Conservation (phyloP, 75 land plant species). For the Isoetes taiwanensis region DNA sequence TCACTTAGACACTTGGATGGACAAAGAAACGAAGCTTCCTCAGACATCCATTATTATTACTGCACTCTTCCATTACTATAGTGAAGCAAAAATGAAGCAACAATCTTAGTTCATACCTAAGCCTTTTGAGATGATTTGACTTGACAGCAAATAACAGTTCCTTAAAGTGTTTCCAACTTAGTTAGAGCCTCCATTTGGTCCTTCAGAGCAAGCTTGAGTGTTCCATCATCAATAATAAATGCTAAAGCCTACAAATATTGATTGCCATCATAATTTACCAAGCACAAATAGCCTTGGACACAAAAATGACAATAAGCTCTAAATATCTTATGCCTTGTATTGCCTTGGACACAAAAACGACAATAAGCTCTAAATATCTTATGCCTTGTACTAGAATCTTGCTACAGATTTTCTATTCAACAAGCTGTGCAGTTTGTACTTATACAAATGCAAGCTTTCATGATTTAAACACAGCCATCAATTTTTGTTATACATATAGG, state of each 20-base stretch:
- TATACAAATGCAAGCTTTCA: no score
- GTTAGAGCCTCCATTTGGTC: conserved; percentile 48
- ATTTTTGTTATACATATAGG: no score
- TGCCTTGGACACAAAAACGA: neutral
- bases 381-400: conserved; percentile 66
- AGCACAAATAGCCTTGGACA: neutral
- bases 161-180: conserved; percentile 70
- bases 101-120: conserved; percentile 58
- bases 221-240: conserved; percentile 94
- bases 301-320: no score
- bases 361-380: no score
- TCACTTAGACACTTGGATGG: no score
- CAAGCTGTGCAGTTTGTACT: no score
- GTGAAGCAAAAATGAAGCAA: no score
- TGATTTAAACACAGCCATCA: no score
- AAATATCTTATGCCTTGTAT: conserved; percentile 78
- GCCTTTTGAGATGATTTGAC: conserved; percentile 97
- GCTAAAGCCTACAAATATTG: conserved; percentile 60
- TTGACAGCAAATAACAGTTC: conserved; percentile 95
- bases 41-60: no score
- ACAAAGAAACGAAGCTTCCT: no score
- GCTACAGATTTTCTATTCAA: no score
- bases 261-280: neutral
- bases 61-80: no score
- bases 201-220: conserved; percentile 78